Percentiles rank a stretch among this genome's conserved stretches.
Conservation (phyloP, 257 asterid species). For the Solanum etuberosum region DNA sequence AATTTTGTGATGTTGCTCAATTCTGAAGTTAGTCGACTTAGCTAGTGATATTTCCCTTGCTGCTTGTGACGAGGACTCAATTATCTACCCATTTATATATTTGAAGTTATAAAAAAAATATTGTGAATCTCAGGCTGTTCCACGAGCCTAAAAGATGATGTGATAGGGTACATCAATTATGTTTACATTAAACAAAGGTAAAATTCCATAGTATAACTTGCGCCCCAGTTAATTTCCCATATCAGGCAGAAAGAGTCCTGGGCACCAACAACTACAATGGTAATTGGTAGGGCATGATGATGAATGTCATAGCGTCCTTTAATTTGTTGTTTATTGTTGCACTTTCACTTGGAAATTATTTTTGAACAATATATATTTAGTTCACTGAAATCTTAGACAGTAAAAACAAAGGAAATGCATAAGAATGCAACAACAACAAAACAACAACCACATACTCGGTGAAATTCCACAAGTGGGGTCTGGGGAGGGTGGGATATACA, state of each 20-base stretch:
- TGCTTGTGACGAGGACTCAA: not conserved
- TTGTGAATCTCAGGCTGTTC: not conserved
- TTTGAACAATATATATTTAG: not conserved
- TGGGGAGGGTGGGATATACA: not conserved
- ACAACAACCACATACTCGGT: not conserved
- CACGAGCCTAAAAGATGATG: not conserved
- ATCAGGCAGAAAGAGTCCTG: not conserved
- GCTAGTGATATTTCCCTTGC: not conserved
- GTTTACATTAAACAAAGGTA: not conserved
- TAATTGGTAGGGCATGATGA: not conserved
- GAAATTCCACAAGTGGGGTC: not conserved
- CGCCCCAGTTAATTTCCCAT: not conserved
- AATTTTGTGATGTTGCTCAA: not conserved
- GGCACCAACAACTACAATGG: not conserved
- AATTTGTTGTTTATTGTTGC: not conserved
- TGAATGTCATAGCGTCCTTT: not conserved
- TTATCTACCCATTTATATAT: not conserved
- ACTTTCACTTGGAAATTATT: not conserved
- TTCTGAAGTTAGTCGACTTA: not conserved
- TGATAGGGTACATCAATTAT: not conserved
- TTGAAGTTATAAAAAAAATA: not conserved
- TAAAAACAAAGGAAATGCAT: not conserved
- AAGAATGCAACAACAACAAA: not conserved
- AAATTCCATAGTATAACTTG: not conserved
- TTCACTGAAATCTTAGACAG: not conserved